Evolutionary conservation across 805 yeast genomes (phyloP), one percentile per base, ranked within the genome.

Genomic region (Teunomyces kruisii): DNA sequence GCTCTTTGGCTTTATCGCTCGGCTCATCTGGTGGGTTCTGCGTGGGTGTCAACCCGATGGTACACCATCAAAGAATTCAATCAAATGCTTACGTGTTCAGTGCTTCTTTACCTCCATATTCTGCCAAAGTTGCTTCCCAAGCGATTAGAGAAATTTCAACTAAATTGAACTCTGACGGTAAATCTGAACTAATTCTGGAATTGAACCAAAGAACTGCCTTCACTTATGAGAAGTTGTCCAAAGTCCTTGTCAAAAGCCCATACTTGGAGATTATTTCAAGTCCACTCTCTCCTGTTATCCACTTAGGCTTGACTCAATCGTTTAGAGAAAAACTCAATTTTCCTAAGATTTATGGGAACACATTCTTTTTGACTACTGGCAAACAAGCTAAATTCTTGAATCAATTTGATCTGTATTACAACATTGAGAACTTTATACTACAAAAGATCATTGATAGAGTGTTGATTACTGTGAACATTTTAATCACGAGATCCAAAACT

Each of bases 11-110:
- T 12, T 76, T 77, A 37, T 75, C 96, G 0, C 75, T 92, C 52
- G 92, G 89, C 7, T 76, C 94, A 1, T 82, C 92, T 40, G 99
- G 99, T 52, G 98, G 96, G 0, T 92, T 88, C 69, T 94, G 96
- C 61, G 86, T 88, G 24, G 99, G 98, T 46, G 84, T 80, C 33
- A 65, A 71, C 19, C 84, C 84, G 44, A 88, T 94, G 89, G 81
- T 90, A 28, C 83, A 84, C 55, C 96, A 92, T 69, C 99, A 94
- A 74, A 82, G 96, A 63, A 85, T 94, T 57, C 86, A 89, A 17
- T 88, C 96, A 10, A 75, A 76, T 52, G 97, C 96, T 2, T 94
- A 89, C 62, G 94, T 94, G 49, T 94, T 88, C 64, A 86, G 96
- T 57, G 99, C 99, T 6, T 80, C 97, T 1, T 78, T 92, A 61